Percentiles rank a stretch among this genome's conserved stretches.
phyloP scores from a whole-genome alignment of 164 flowering plant genomes.

The Warburgia ugandensis region DNA sequence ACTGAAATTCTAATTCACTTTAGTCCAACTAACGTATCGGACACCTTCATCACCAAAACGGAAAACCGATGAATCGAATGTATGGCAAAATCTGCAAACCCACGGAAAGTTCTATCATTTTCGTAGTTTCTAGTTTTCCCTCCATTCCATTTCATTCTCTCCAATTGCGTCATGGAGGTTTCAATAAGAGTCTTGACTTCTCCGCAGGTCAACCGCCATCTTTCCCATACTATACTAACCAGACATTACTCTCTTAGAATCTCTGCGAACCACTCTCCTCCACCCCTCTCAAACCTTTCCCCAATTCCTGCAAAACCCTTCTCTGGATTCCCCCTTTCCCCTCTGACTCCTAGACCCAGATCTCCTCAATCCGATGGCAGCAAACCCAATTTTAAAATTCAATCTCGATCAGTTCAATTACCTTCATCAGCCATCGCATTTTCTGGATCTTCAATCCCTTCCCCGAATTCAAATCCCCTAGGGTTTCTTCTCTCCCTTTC shows the following conservation, averaged over 20 bases:
- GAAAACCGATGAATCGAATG: no score
- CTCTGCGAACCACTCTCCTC: background rate
- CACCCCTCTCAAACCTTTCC: background rate
- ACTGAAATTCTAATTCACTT: no score
- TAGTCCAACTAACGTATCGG: no score
- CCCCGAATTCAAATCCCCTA: constrained; percentile 6
- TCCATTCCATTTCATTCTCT: no score
- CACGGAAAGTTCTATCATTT: no score
- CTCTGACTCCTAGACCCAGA: background rate
- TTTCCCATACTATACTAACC: constrained; percentile 8
- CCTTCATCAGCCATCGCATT: constrained; percentile 2
- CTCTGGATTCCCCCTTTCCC: constrained; percentile 4
- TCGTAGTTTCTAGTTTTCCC: no score
- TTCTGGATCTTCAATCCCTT: constrained; percentile 1
- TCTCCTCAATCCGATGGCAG: background rate
- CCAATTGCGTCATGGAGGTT: constrained; percentile 59
- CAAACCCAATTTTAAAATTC: no score
- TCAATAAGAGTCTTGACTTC: constrained; percentile 20
- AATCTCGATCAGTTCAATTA: no score
- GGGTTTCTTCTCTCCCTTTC: constrained; percentile 23
- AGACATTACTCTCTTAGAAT: background rate
- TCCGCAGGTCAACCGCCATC: constrained; percentile 4
- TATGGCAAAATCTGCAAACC: no score
- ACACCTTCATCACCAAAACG: no score
- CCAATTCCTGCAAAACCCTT: constrained; percentile 7